Evolutionary conservation across 192 early-diverging fungal genomes (phyloP), one percentile per base, ranked within the genome.

Genomic region (Rhizoclosmatium globosum): DNA sequence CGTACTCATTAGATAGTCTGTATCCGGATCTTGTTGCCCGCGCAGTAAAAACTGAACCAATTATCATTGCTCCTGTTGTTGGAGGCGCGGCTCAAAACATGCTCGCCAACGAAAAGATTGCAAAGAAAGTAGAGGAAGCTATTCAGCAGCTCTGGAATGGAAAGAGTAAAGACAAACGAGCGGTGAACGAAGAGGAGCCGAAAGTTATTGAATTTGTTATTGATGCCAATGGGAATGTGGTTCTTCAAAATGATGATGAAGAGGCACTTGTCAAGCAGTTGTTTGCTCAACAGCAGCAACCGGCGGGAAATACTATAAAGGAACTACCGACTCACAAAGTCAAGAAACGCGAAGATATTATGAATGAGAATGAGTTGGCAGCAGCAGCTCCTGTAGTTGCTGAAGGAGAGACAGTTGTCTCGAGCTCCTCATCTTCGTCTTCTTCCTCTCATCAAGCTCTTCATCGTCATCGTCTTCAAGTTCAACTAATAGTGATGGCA

Each of bases 181-280:
- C 71, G 48, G 39, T 2, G 15, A 46, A 17, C 38, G 67, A 43
- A 9, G 53, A 57, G 11, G 50, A 31, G 6, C 11, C 58, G 11
- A 72, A 50, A 57, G 7, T 57, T 13, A 17, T 72, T 39, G 53
- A 72, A 42, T 23, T 72, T 72, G 70, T 72, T 9, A 72, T 72
- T 72, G 70, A 72, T 43, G 70, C 50, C 4, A 39, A 72, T 31
- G 70, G 70, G 31, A 72, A 72, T 58, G 41, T 72, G 9, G 70
- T 72, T 9, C 7, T 72, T 50, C 50, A 57, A 9, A 38, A 38
- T 11, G 48, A 43, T 43, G 70, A 19, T 17, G 70, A 31, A 15
- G 56, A 15, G 11, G 53, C 56, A 31, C 9, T 64, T 41, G 11
- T 53, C n/a, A 17, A 72, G 56, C 17, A 21, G 13, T 69, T 69